Conservation (phyloP, 208 protist species). For the Acanthamoeba rhysodes region DNA sequence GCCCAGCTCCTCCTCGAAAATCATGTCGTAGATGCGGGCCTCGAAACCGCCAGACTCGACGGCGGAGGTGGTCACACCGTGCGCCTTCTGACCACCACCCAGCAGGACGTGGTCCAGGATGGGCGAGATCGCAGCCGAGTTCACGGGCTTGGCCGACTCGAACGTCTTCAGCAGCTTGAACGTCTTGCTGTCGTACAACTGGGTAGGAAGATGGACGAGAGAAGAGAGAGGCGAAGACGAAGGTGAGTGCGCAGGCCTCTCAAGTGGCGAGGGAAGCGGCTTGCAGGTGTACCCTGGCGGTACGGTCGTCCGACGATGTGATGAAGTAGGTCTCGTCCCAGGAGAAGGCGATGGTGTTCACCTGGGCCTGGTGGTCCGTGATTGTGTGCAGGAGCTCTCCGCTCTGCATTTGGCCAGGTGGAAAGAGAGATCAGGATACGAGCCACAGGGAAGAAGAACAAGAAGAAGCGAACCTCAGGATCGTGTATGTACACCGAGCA, state of each 20-base stretch:
- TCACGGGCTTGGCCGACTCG: constrained; percentile 97
- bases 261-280: background rate
- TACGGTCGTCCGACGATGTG: constrained; percentile 96
- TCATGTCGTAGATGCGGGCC: constrained; percentile 97
- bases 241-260: background rate
- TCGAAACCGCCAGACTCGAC: constrained; percentile 95
- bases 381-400: constrained; percentile 74
- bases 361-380: constrained; percentile 82
- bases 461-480: constrained; percentile 18
- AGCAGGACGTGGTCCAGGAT: constrained; percentile 92
- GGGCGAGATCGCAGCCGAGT: constrained; percentile 97
- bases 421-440: background rate
- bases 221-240: background rate
- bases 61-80: constrained; percentile 95
- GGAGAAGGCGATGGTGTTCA: constrained; percentile 95
- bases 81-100: constrained; percentile 98
- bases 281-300: constrained; percentile 89
- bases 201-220: no score
- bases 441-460: background rate
- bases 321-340: constrained; percentile 95
- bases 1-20: constrained; percentile 96
- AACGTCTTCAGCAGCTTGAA: constrained; percentile 96
- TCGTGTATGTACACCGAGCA: constrained; percentile 95
- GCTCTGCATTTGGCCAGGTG: constrained; percentile 62
- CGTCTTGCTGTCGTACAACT: constrained; percentile 96